Evolutionary conservation across 305 asterid genomes (phyloP).

Genomic region (Fraxinus baroniana): DNA sequence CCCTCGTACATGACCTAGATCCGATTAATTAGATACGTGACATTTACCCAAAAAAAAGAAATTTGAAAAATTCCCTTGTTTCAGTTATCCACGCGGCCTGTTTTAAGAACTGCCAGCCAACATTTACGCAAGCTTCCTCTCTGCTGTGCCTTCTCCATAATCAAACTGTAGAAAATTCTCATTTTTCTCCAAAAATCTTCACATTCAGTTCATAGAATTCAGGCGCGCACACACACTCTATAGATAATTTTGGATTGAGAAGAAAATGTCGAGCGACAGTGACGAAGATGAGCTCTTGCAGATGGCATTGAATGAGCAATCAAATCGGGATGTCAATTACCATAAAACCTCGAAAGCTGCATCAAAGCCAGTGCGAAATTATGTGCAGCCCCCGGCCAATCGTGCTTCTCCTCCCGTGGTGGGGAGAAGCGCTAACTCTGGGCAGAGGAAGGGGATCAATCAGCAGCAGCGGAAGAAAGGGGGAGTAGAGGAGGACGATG

Average conservation of each 20-base stretch:
- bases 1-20: background rate
- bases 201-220: conserved; percentile 27
- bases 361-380: conserved; percentile 75
- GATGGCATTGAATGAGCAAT: conserved; percentile 88
- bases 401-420: conserved; percentile 29
- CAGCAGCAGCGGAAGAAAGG: conserved; percentile 34
- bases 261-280: conserved; percentile 70
- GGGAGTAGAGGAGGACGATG: conserved; percentile 75
- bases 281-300: conserved; percentile 95
- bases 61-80: background rate
- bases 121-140: conserved; percentile 21
- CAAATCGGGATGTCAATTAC: conserved; percentile 79
- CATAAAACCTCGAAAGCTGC: conserved; percentile 49
- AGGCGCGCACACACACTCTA: conserved; percentile 1
- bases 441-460: conserved; percentile 37
- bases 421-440: conserved; percentile 25
- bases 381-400: conserved; percentile 72
- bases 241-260: conserved; percentile 15
- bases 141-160: conserved; percentile 26
- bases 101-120: conserved; percentile 4
- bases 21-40: background rate
- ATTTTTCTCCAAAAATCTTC: conserved; percentile 3
- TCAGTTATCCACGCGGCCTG: background rate
- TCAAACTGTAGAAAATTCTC: conserved; percentile 16
- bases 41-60: background rate